Evolutionary conservation across 1,284 basidiomycete genomes (phyloP).

Genomic region (Flammula alnicola): DNA sequence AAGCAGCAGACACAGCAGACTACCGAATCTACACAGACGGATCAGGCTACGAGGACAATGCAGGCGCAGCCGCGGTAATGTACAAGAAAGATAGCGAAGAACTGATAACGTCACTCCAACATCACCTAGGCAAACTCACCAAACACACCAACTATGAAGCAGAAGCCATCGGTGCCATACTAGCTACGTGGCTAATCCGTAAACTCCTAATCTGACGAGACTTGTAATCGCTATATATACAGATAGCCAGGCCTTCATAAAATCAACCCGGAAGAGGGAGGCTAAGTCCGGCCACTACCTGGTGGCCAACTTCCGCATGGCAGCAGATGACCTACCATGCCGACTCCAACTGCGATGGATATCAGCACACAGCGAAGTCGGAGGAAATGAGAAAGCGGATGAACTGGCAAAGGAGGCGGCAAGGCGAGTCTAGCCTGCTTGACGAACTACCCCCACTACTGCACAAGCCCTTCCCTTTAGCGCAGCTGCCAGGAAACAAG

Average conservation of each 20-base stretch:
- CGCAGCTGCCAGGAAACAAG: constrained; percentile 18
- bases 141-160: constrained; percentile 30
- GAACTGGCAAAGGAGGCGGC: constrained; percentile 33
- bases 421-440: constrained; percentile 12
- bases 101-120: constrained; percentile 1
- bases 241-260: constrained; percentile 29
- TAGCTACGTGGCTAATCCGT: constrained; percentile 24
- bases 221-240: constrained; percentile 17
- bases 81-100: neutral
- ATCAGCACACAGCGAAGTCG: constrained; percentile 28
- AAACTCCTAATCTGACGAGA: neutral
- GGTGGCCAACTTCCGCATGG: neutral
- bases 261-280: constrained; percentile 7
- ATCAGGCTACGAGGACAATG: constrained; percentile 20
- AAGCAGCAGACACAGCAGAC: constrained; percentile 6
- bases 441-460: neutral
- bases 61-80: constrained; percentile 31
- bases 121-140: constrained; percentile 20
- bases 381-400: constrained; percentile 32
- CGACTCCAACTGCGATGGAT: constrained; percentile 16
- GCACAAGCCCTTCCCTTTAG: constrained; percentile 10
- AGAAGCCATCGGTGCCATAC: constrained; percentile 27
- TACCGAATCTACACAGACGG: constrained; percentile 33
- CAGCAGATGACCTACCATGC: neutral
- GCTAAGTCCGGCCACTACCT: constrained; percentile 27